Base-by-base conservation (phyloP, 1,139 yeast species). In the Taphrina confusa region DNA sequence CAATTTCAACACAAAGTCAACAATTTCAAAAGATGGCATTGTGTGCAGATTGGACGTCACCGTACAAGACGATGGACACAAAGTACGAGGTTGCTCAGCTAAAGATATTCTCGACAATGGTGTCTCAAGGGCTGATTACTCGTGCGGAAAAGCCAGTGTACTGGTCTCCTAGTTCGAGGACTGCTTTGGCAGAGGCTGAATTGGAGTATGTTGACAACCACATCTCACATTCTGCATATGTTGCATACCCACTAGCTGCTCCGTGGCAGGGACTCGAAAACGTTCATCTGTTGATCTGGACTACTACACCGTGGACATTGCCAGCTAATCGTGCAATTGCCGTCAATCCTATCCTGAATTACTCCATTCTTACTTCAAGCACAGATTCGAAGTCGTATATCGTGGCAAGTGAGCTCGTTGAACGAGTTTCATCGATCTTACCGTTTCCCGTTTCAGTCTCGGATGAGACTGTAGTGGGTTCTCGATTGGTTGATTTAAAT, bases 241-340 rank as follows among this genome's bases (percentile, higher is more conserved):
- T 87, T 5, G 83, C 81, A 64, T 92, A 87, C 67, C 91, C 92
- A 1, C 65, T 83, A 3, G 62, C 73, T 0, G 22, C 40, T 28
- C 31, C 47, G 12, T 25, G 22, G 5, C 47, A 9, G 31, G 31
- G 18, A 2, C 8, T 9, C 11, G 1, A 9, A 1, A 31, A 31
- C 30, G 22, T 62, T 2, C 63, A 64, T 18, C 67, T 71, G 8
- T 70, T 72, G 1, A 88, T 92, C 61, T 92, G 99, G 99, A 92
- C 99, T 0, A 90, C 97, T 0, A 92, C 98, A 0, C 97, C 98
- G 0, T 92, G 99, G 99, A 94, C 99, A 0, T 76, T 94, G 36
- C 87, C 89, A 1, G 85, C 96, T 0, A 92, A 94, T 69, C 78
- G 80, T 64, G 97, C 97, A 0, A 82, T 92, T 56, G 86, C 95